A percentile compares a stretch with the other conserved stretches of the same genome.
These are phyloP conservation scores for Aspergillus hancockii DNA, from an alignment of 495 filamentous ascomycete species.

Conservation along the genomic window DNA sequence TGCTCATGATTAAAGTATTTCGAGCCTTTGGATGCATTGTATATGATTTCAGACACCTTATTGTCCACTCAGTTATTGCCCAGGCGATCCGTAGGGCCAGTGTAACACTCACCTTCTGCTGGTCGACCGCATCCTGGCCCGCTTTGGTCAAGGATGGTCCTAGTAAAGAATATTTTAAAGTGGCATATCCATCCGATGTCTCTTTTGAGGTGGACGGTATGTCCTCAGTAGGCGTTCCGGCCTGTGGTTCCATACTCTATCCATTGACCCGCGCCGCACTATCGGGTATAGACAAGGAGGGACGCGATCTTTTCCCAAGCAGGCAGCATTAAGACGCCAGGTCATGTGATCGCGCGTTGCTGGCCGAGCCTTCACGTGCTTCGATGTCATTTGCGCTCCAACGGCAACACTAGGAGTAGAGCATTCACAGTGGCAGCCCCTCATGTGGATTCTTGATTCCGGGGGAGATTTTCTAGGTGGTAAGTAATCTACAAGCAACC, in stretches of 20 bases:
- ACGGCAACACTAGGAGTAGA: conserved; percentile 12
- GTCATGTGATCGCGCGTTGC: conserved; percentile 45
- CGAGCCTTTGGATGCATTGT: conserved; percentile 93
- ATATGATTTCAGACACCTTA: conserved; percentile 93
- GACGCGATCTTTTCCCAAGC: conserved; percentile 20
- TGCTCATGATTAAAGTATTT: conserved; percentile 97
- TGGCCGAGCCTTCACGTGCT: conserved; percentile 23
- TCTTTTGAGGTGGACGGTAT: conserved; percentile 5
- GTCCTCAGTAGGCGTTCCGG: conserved; percentile 20
- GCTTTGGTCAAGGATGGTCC: conserved; percentile 93
- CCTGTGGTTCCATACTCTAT: conserved; percentile 27
- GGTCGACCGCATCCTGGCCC: conserved; percentile 91
- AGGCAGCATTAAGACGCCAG: conserved; percentile 30
- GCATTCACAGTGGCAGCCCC: conserved; percentile 6
- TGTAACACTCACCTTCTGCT: conserved; percentile 63
- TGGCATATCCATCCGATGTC: conserved; percentile 42
- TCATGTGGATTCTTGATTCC: conserved; percentile 52
- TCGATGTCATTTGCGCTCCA: neutral
- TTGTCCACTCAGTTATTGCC: neutral
- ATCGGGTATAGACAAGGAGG: neutral
- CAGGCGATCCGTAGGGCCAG: neutral
- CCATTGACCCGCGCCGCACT: conserved; percentile 1
- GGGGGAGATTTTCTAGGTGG: conserved; percentile 47
- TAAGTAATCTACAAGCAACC: conserved; percentile 12
- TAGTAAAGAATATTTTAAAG: conserved; percentile 71